Conservation (phyloP, 2,329 filamentous ascomycete genomes). For the Pseudovirgaria hyperparasitica region DNA sequence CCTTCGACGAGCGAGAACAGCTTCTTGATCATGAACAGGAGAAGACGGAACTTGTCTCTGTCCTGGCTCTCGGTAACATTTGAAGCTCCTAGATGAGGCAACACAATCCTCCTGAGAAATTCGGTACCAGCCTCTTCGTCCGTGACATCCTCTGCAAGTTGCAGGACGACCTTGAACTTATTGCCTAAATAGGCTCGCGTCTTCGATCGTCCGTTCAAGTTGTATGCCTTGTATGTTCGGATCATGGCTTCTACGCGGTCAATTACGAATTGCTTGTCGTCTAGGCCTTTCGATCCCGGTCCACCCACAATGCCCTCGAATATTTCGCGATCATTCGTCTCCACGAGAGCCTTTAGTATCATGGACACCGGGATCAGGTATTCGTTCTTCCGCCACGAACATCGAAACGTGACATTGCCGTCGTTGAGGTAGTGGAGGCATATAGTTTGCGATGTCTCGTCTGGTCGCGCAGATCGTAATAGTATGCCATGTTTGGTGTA, state of each 20-base stretch:
- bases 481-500: constrained; percentile 89
- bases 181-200: constrained; percentile 78
- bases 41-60: constrained; percentile 82
- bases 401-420: constrained; percentile 91
- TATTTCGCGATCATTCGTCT: constrained; percentile 93
- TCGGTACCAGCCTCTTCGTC: constrained; percentile 85
- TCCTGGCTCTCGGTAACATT: constrained; percentile 77
- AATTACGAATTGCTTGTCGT: constrained; percentile 80
- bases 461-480: constrained; percentile 83
- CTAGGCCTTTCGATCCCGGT: constrained; percentile 59
- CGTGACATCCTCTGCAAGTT: constrained; percentile 69
- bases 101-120: constrained; percentile 77
- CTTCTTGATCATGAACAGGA: constrained; percentile 93
- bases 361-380: constrained; percentile 94
- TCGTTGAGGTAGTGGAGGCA: constrained; percentile 92
- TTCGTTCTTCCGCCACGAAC: constrained; percentile 96
- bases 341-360: constrained; percentile 86
- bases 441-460: constrained; percentile 96
- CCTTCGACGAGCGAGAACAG: constrained; percentile 86
- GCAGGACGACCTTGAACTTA: constrained; percentile 82
- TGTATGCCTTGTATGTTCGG: constrained; percentile 86
- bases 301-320: constrained; percentile 85
- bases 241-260: constrained; percentile 87
- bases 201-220: constrained; percentile 66
- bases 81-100: constrained; percentile 81